These are phyloP conservation scores for Apiotrichum gracile DNA, from an alignment of 1,284 basidiomycete species.

Conservation along the genomic window DNA sequence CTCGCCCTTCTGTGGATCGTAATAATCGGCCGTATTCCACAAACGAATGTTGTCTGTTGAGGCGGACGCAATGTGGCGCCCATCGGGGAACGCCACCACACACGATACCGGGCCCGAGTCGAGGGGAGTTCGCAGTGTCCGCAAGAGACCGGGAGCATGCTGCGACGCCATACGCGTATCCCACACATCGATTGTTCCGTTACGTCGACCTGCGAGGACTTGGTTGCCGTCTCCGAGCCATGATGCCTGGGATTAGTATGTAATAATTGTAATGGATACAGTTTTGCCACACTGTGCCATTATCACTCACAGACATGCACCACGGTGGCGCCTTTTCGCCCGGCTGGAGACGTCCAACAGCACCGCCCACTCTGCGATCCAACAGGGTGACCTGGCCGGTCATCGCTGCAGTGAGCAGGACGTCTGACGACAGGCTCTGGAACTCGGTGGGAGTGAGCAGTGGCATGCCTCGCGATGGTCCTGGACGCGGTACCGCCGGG, in stretches of 20 bases:
- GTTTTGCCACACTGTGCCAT: too few relatives aligned
- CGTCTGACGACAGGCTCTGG: conserved; percentile 66
- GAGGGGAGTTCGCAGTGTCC: conserved; percentile 74
- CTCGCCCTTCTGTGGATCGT: conserved; percentile 56
- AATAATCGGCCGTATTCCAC: conserved; percentile 81
- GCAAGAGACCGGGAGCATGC: conserved; percentile 64
- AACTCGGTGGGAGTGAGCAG: conserved; percentile 58
- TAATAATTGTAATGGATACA: neutral
- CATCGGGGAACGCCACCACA: conserved; percentile 83
- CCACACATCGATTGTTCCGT: conserved; percentile 89
- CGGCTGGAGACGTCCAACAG: conserved; percentile 77
- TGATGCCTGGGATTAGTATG: conserved; percentile 59
- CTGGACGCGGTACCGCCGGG: conserved; percentile 5
- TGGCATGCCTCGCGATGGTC: conserved; percentile 23
- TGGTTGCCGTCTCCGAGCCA: conserved; percentile 86
- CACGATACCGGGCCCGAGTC: conserved; percentile 90
- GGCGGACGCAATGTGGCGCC: conserved; percentile 81
- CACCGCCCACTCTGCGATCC: conserved; percentile 59
- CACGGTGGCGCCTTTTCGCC: conserved; percentile 82
- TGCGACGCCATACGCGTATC: conserved; percentile 67
- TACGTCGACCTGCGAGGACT: conserved; percentile 85
- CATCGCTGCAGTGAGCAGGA: conserved; percentile 82
- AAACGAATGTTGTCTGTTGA: conserved; percentile 88
- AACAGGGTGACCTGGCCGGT: conserved; percentile 90
- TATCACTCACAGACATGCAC: conserved; percentile 84